Evolutionary conservation across 768 basidiomycete genomes (phyloP).

Genomic region (Rhodocollybia butyracea): DNA sequence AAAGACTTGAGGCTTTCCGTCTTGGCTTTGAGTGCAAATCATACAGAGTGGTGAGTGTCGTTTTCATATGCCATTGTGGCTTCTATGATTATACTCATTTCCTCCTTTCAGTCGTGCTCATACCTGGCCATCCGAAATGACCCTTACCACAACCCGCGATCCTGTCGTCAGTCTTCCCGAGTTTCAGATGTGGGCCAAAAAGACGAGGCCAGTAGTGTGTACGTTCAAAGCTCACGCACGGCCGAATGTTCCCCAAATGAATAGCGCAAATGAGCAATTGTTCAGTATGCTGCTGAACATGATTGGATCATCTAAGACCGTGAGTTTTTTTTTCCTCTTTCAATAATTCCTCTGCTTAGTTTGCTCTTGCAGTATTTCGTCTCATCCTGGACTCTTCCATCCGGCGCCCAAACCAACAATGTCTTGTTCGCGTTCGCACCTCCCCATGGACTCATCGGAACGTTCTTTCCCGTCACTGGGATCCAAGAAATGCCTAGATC

Average conservation of each 20-base stretch:
- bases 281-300: not conserved
- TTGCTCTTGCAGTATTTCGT: not conserved
- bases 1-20: not conserved
- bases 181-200: constrained; percentile 1
- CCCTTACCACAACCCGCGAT: not conserved
- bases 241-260: not conserved
- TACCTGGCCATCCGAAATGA: constrained; percentile 3
- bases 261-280: not conserved
- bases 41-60: not conserved
- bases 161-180: not conserved
- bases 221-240: not conserved
- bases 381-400: constrained; percentile 2
- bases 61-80: not conserved
- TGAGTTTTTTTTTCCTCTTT: not conserved
- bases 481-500: constrained; percentile 6
- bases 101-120: not conserved
- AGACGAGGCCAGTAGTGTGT: constrained; percentile 4
- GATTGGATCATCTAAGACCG: not conserved
- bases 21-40: not conserved
- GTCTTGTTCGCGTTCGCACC: not conserved
- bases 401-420: not conserved
- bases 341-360: not conserved
- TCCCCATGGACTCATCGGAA: constrained; percentile 4
- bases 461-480: constrained; percentile 1
- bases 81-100: not conserved